phyloP scores from a whole-genome alignment of 2,329 filamentous ascomycete species.

The Fusarium sp. region DNA sequence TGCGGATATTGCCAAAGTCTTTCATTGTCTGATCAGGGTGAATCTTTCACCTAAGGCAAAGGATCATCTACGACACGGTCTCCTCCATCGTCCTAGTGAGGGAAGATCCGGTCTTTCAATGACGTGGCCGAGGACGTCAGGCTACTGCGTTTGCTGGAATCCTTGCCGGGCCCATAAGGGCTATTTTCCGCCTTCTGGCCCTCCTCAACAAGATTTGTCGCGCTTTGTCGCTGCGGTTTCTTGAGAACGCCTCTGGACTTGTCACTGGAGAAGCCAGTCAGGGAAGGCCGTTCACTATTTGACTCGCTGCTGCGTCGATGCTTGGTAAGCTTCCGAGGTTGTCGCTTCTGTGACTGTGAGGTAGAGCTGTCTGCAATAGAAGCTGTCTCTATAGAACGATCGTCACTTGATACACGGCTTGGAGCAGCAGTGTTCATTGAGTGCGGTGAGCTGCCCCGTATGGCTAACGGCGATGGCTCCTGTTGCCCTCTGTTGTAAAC shows the following conservation, averaged over 20 bases:
- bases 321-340: conserved; percentile 61
- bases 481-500: conserved; percentile 43
- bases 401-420: conserved; percentile 55
- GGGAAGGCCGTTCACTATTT: conserved; percentile 50
- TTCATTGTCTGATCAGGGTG: neutral
- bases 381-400: conserved; percentile 50
- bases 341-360: conserved; percentile 53
- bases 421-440: conserved; percentile 41
- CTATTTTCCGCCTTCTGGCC: conserved; percentile 46
- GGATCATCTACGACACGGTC: neutral
- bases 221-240: conserved; percentile 55
- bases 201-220: conserved; percentile 44
- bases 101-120: conserved; percentile 48
- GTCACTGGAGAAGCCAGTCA: conserved; percentile 30
- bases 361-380: conserved; percentile 46
- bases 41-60: neutral
- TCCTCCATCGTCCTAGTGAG: conserved; percentile 27
- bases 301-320: conserved; percentile 57
- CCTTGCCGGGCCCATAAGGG: conserved; percentile 42
- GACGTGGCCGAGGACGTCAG: conserved; percentile 47
- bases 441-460: conserved; percentile 46
- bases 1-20: neutral
- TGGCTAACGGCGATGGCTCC: conserved; percentile 39
- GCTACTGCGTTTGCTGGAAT: conserved; percentile 46
- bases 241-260: conserved; percentile 56